Evolutionary conservation across 1,139 yeast species (phyloP), one percentile per base, ranked within the genome.

Genomic region (Sugiyamaella castrensis): DNA sequence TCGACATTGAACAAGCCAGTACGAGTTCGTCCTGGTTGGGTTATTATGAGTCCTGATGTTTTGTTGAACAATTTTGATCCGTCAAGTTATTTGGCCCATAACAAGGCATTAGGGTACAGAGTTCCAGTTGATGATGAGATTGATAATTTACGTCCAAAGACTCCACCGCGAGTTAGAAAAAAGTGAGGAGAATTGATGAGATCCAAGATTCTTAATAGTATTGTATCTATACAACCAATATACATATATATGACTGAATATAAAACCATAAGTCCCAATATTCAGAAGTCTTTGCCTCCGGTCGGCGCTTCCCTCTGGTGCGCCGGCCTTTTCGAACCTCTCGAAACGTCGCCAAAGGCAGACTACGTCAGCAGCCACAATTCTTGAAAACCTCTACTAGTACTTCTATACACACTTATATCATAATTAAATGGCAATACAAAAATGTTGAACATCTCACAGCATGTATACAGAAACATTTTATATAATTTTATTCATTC

Each of bases 21-120:
- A 2, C 76, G 79, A 51, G 70, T 82, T 53, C 79, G 97, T 58
- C 83, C 82, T 2, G 97, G 98, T 1, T 91, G 98, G 98, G 95
- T 88, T 2, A 77, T 88, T 12, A 74, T 87, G 76, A 79, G 92
- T 56, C 97, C 97, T 0, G 96, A 89, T 66, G 80, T 85, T 2
- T 66, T 86, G 56, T 62, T 87, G 33, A 79, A 87, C 63, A 87
- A 87, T 63, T 87, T 91, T 48, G 78, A 77, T 2, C 73, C 80
- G 1, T 57, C 56, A 4, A 62, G 62, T 9, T 82, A 76, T 59
- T 70, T 70, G 48, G 61, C 59, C 13, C 80, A 77, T 36, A 69
- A 73, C 59, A 67, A 67, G 56, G 50, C 51, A 7, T 54, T 72
- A 31, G 84, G 84, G 4, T 53, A 64, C 16, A 73, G 79, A 65